Evolutionary conservation across 345 rosid genomes (phyloP).

Genomic region (Heritiera littoralis): DNA sequence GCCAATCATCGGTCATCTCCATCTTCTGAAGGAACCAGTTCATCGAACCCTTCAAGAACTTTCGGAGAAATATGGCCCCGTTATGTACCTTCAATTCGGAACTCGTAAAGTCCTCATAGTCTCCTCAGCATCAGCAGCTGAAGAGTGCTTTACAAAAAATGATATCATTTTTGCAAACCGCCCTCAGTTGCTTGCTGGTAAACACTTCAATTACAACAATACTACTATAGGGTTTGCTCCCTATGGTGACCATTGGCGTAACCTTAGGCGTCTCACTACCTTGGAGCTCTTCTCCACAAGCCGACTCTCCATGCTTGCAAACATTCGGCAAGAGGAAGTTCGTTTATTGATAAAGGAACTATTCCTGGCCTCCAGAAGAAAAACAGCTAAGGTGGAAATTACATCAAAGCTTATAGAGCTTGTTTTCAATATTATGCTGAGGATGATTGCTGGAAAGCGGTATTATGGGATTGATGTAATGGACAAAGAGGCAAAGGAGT

Average conservation of each 20-base stretch:
- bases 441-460: constrained; percentile 20
- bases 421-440: background rate
- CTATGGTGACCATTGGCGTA: constrained; percentile 21
- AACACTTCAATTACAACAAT: background rate
- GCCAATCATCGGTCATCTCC: constrained; percentile 54
- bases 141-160: constrained; percentile 16
- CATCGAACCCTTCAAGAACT: constrained; percentile 36
- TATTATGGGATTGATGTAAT: background rate
- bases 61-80: constrained; percentile 39
- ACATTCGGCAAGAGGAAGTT: constrained; percentile 13
- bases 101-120: constrained; percentile 37
- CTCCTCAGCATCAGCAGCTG: constrained; percentile 43
- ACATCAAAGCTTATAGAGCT: background rate
- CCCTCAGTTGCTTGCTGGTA: constrained; percentile 7
- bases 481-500: constrained; percentile 1
- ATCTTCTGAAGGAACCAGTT: constrained; percentile 42
- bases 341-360: constrained; percentile 1
- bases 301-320: background rate
- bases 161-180: constrained; percentile 21
- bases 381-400: background rate
- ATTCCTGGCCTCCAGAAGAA: background rate
- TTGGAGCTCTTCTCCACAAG: constrained; percentile 17
- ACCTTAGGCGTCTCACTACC: constrained; percentile 12
- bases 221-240: background rate
- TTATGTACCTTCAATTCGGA: constrained; percentile 45